Evolutionary conservation across 768 basidiomycete species (phyloP).

Genomic region (Lactarius tabidus): DNA sequence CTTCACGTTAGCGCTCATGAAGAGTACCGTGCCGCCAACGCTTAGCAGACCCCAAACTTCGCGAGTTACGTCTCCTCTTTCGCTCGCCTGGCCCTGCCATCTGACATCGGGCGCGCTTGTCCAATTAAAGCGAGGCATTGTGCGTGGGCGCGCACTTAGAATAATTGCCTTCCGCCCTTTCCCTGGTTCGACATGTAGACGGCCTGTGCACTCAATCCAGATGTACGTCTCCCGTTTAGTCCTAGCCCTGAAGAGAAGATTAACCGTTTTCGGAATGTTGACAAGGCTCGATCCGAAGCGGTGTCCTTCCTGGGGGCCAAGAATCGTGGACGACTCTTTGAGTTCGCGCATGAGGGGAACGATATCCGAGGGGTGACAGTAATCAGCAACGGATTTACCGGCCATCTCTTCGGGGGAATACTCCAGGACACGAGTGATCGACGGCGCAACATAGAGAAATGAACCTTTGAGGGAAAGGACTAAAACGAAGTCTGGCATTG

Average conservation of each 20-base stretch:
- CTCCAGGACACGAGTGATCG: slow-evolving; percentile 72
- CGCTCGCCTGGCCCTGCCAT: slow-evolving; percentile 14
- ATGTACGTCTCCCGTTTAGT: slow-evolving; percentile 64
- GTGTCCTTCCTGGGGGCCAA: slow-evolving; percentile 27
- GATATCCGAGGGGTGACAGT: slow-evolving; percentile 86
- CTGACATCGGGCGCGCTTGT: slow-evolving; percentile 43
- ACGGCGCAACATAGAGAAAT: slow-evolving; percentile 89
- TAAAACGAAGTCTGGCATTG: slow-evolving; percentile 75
- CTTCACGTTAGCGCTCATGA: slow-evolving; percentile 46
- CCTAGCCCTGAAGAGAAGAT: slow-evolving; percentile 80
- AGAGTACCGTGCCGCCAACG: slow-evolving; percentile 45
- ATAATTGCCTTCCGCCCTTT: slow-evolving; percentile 95
- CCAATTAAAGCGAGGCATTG: slow-evolving; percentile 65
- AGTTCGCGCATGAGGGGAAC: slow-evolving; percentile 89
- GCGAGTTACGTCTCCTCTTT: slow-evolving; percentile 28
- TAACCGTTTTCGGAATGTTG: slow-evolving; percentile 53
- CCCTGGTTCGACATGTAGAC: slow-evolving; percentile 86
- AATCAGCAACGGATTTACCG: slow-evolving; percentile 70
- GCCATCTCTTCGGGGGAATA: slow-evolving; percentile 84
- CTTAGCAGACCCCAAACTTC: slow-evolving; percentile 58
- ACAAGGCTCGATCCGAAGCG: slow-evolving; percentile 11
- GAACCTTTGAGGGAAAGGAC: slow-evolving; percentile 90
- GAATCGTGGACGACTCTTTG: slow-evolving; percentile 56
- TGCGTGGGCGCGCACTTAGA: slow-evolving; percentile 71
- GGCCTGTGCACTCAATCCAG: slow-evolving; percentile 90